phyloP scores from a whole-genome alignment of 2,329 filamentous ascomycete genomes.

The Volutella citrinella region DNA sequence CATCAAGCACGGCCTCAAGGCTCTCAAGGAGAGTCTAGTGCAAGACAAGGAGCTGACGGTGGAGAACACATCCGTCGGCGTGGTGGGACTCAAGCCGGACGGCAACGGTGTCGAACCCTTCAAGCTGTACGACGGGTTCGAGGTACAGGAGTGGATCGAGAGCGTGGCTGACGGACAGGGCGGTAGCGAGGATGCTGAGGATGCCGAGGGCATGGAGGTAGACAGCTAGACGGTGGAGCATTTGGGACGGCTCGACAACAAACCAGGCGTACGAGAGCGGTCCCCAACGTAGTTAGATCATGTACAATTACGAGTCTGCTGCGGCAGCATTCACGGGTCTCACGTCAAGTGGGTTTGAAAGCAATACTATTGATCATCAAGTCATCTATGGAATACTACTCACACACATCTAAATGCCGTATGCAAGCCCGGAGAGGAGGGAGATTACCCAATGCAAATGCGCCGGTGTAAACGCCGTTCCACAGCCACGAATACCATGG shows the following conservation, averaged over 20 bases:
- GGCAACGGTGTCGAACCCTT: slow-evolving; percentile 71
- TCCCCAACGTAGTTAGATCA: slow-evolving; percentile 35
- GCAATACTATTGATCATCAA: slow-evolving; percentile 16
- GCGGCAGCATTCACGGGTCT: slow-evolving; percentile 26
- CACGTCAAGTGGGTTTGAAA: slow-evolving; percentile 11
- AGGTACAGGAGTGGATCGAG: slow-evolving; percentile 83
- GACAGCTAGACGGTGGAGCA: slow-evolving; percentile 29
- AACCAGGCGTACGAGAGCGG: too few relatives aligned
- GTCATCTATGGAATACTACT: slow-evolving; percentile 25
- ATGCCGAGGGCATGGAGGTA: slow-evolving; percentile 31
- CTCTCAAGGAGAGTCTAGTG: slow-evolving; percentile 90
- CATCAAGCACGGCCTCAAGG: slow-evolving; percentile 83
- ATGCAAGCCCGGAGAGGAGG: too few relatives aligned
- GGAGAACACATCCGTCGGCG: slow-evolving; percentile 90
- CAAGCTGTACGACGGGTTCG: slow-evolving; percentile 85
- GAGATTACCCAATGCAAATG: too few relatives aligned
- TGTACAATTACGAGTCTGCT: slow-evolving; percentile 34
- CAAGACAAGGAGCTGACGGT: slow-evolving; percentile 98
- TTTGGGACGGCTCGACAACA: too few relatives aligned
- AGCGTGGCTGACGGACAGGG: slow-evolving; percentile 56
- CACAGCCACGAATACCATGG: too few relatives aligned
- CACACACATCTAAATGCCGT: too few relatives aligned
- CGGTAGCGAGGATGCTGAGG: slow-evolving; percentile 35
- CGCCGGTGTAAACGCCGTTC: too few relatives aligned
- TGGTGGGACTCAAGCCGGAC: slow-evolving; percentile 63